A percentile compares a stretch with the other conserved stretches of the same genome.
Evolutionary conservation across 495 filamentous ascomycete species (phyloP).

Genomic region (Jackrogersella minutella): DNA sequence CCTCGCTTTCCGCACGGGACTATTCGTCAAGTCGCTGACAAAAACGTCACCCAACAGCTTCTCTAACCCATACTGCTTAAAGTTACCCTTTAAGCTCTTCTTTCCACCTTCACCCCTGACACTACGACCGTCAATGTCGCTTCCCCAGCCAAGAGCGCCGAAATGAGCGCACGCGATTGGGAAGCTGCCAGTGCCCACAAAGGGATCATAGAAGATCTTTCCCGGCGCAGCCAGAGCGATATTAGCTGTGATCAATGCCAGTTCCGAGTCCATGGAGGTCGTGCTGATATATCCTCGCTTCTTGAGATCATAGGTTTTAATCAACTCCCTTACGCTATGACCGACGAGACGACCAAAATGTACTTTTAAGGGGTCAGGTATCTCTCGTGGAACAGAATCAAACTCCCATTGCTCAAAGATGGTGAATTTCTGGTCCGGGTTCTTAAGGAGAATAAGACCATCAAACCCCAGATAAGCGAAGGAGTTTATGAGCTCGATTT

Average conservation of each 20-base stretch:
- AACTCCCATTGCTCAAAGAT: conserved; percentile 81
- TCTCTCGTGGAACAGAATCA: conserved; percentile 52
- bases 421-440: conserved; percentile 74
- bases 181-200: conserved; percentile 94
- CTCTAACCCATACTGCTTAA: conserved; percentile 79
- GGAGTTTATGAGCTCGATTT: conserved; percentile 75
- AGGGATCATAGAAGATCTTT: conserved; percentile 90
- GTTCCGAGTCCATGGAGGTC: conserved; percentile 95
- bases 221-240: conserved; percentile 82
- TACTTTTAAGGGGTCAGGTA: conserved; percentile 64
- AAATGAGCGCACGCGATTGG: conserved; percentile 87
- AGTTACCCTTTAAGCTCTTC: conserved; percentile 73
- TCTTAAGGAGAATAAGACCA: conserved; percentile 76
- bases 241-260: conserved; percentile 92
- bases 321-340: conserved; percentile 66
- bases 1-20: conserved; percentile 69
- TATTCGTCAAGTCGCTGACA: conserved; percentile 88
- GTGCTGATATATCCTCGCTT: conserved; percentile 92
- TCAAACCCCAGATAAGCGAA: conserved; percentile 81
- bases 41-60: conserved; percentile 75
- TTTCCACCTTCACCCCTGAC: conserved; percentile 70
- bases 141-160: conserved; percentile 79
- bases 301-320: conserved; percentile 85
- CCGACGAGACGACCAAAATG: conserved; percentile 77
- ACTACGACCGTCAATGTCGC: conserved; percentile 90